A percentile compares a stretch with the other conserved stretches of the same genome.
Evolutionary conservation across 2,329 filamentous ascomycete genomes (phyloP).

Genomic region (Drechslerella coelobrocha): DNA sequence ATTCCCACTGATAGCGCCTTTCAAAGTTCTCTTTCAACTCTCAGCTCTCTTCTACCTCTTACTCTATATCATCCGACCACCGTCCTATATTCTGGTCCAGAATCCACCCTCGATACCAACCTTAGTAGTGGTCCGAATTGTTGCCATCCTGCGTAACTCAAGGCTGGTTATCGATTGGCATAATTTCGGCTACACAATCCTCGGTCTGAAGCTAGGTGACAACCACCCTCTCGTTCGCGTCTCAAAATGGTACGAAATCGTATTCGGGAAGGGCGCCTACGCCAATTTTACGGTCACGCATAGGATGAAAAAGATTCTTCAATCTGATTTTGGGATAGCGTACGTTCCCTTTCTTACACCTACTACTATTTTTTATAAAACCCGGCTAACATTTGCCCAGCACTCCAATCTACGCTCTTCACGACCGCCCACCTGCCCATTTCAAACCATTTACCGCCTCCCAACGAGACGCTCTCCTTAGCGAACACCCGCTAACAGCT

Average conservation of each 20-base stretch:
- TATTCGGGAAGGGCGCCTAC: constrained; percentile 71
- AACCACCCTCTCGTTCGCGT: constrained; percentile 74
- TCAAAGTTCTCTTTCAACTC: constrained; percentile 86
- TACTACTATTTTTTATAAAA: not conserved
- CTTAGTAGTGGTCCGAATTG: constrained; percentile 74
- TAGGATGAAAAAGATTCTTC: constrained; percentile 70
- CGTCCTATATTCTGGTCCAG: constrained; percentile 63
- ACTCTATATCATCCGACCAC: constrained; percentile 71
- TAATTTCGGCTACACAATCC: constrained; percentile 96
- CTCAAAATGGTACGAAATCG: constrained; percentile 77
- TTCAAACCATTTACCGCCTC: constrained; percentile 73
- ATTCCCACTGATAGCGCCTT: constrained; percentile 77
- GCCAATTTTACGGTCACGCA: constrained; percentile 87
- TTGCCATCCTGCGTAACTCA: constrained; percentile 79
- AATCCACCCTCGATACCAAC: constrained; percentile 96
- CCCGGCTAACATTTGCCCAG: constrained; percentile 59
- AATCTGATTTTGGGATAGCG: constrained; percentile 44
- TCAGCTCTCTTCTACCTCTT: constrained; percentile 74
- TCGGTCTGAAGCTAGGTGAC: constrained; percentile 71
- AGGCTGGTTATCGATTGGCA: constrained; percentile 95
- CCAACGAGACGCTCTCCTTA: constrained; percentile 68
- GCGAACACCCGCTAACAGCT: constrained; percentile 69
- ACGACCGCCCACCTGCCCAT: constrained; percentile 83
- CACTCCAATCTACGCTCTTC: constrained; percentile 73
- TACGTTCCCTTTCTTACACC: not conserved